Conservation (phyloP, 768 basidiomycete genomes). For the Podaxis sp. region DNA sequence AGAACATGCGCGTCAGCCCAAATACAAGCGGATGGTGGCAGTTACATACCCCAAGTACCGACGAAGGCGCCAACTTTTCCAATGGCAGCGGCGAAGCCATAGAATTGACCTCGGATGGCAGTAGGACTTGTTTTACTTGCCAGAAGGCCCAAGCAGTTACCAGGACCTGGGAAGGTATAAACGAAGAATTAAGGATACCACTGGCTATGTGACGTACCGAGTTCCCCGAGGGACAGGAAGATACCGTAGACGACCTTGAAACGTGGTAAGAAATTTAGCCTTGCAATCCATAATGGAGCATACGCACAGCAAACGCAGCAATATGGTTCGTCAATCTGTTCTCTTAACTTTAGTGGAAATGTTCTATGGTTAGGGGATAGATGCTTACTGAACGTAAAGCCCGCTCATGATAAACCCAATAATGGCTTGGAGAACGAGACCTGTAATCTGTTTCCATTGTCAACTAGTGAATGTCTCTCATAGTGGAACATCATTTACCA, state of each 20-base stretch:
- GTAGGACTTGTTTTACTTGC: conserved; percentile 87
- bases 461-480: neutral
- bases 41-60: conserved; percentile 70
- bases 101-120: conserved; percentile 82
- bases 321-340: conserved; percentile 59
- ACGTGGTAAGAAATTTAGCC: neutral
- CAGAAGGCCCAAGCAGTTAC: conserved; percentile 83
- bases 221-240: conserved; percentile 87
- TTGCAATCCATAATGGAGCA: neutral
- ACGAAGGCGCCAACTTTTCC: conserved; percentile 86
- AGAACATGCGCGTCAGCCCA: neutral
- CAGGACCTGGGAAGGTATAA: conserved; percentile 52
- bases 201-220: conserved; percentile 43
- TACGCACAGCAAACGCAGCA: conserved; percentile 70
- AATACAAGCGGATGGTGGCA: neutral
- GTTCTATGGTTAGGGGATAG: neutral
- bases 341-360: neutral
- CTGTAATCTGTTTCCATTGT: conserved; percentile 49
- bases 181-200: neutral
- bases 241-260: conserved; percentile 81
- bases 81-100: conserved; percentile 82
- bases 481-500: conserved; percentile 42
- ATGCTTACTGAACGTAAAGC: conserved; percentile 52
- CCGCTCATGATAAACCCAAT: conserved; percentile 93
- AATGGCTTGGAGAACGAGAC: conserved; percentile 65